phyloP scores from a whole-genome alignment of 1,284 basidiomycete species.

The Ganoderma leucocontextum region DNA sequence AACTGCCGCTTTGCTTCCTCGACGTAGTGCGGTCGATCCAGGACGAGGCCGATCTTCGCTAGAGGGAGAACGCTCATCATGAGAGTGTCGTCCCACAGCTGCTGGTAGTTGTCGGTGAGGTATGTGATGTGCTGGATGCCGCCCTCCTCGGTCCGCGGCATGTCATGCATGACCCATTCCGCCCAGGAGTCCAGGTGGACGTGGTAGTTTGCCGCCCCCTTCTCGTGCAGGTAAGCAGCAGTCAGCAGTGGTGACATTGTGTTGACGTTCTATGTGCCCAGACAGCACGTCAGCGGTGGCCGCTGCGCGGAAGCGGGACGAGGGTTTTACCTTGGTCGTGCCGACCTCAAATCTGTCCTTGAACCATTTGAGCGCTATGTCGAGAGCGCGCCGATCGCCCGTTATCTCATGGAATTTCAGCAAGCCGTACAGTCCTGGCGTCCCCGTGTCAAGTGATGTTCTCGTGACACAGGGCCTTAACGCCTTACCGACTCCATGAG shows the following conservation, averaged over 20 bases:
- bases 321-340: constrained; percentile 56
- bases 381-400: constrained; percentile 51
- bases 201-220: constrained; percentile 48
- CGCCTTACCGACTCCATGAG: constrained; percentile 58
- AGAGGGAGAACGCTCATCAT: constrained; percentile 73
- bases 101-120: constrained; percentile 58
- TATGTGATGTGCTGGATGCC: constrained; percentile 73
- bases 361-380: constrained; percentile 65
- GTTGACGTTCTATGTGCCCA: constrained; percentile 58
- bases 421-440: constrained; percentile 53
- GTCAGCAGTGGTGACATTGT: constrained; percentile 72
- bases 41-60: constrained; percentile 67
- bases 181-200: constrained; percentile 68
- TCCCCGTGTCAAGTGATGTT: constrained; percentile 3
- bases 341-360: constrained; percentile 60
- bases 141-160: constrained; percentile 64
- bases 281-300: background rate
- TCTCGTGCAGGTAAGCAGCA: constrained; percentile 61
- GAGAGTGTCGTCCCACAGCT: constrained; percentile 74
- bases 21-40: constrained; percentile 61
- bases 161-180: constrained; percentile 70
- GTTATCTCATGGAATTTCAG: constrained; percentile 56
- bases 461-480: constrained; percentile 8
- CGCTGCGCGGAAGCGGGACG: background rate
- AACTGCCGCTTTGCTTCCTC: constrained; percentile 71